Evolutionary conservation across 208 protist genomes (phyloP).

Genomic region (Trypanosoma lewisi): DNA sequence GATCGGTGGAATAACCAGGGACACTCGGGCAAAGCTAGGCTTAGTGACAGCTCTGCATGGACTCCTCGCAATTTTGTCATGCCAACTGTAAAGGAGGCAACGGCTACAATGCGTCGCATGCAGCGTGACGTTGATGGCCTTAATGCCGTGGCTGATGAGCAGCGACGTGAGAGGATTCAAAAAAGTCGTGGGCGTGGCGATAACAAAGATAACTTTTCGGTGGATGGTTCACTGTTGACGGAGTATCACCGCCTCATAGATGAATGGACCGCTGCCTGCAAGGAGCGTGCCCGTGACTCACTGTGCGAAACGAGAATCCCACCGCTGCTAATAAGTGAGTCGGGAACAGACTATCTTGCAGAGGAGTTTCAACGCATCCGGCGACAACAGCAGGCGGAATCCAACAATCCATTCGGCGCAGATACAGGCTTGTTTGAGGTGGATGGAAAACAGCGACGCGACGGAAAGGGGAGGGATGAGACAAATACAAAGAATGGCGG

Average conservation of each 20-base stretch:
- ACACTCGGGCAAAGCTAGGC: neutral
- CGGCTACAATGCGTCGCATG: constrained; percentile 60
- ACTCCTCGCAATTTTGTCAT: constrained; percentile 57
- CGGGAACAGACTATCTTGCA: constrained; percentile 62
- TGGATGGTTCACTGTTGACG: constrained; percentile 22
- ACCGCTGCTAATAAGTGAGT: constrained; percentile 40
- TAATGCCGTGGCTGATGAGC: constrained; percentile 79
- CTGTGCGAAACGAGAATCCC: constrained; percentile 43
- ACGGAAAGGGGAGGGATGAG: constrained; percentile 6
- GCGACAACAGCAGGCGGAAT: constrained; percentile 7
- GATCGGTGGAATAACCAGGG: neutral
- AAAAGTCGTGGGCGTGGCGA: constrained; percentile 19
- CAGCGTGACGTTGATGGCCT: constrained; percentile 79
- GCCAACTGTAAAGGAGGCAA: constrained; percentile 62
- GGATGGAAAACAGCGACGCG: neutral
- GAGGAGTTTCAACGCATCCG: constrained; percentile 35
- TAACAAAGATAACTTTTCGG: constrained; percentile 19
- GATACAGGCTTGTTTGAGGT: constrained; percentile 17
- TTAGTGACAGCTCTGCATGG: neutral
- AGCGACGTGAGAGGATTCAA: constrained; percentile 45
- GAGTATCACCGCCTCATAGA: constrained; percentile 59
- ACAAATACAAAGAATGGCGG: neutral
- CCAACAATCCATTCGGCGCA: constrained; percentile 3
- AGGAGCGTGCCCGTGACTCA: constrained; percentile 34
- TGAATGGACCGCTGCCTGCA: constrained; percentile 42